Base-by-base conservation (phyloP, 306 rosid genomes). In the Fragaria vesca region DNA sequence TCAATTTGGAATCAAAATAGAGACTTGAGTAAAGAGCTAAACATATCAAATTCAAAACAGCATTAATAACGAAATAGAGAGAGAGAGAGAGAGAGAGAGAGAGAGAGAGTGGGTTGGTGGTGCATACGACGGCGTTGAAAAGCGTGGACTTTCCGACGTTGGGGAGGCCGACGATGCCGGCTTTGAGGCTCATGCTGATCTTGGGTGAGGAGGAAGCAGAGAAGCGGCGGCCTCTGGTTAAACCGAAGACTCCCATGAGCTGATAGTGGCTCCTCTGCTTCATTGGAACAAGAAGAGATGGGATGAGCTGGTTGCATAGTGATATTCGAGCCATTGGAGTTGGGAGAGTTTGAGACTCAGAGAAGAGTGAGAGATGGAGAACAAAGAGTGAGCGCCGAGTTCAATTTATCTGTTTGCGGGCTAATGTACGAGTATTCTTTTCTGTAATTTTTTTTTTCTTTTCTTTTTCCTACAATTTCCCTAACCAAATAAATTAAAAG, bases 91-190 rank as follows among this genome's bases (percentile, higher is more conserved):
- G 26, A 24, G 26, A 24, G 26, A 24, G 26, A 24, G 26, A 24
- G 26, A 24, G 26, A 24, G 26, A 24, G 24, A 24, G 50, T 1
- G 42, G 21, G 70, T 61, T 30, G 71, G 34, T 5, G 15, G 24
- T 15, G 15, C 93, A 88, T 83, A 95, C 97, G 32, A 95, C 97
- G 78, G 97, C 99, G 74, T 93, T 95, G 89, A 95, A 95, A 77
- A 95, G 97, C 36, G 97, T 95, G 74, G 98, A 95, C 80, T 91
- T 95, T 48, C 98, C 98, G 72, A 95, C 99, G 80, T 95, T 95
- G 11, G 97, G 97, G 58, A 95, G 99, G 76, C 99, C 99, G 67
- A 95, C 99, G 60, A 95, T 93, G 71, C 99, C 99, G 61, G 97
- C 96, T 83, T 77, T 87, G 74, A 95, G 93, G 83, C 94, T 95